These are phyloP conservation scores for Eucalyptus cladocalyx DNA, from an alignment of 345 rosid genomes.

Conservation along the genomic window DNA sequence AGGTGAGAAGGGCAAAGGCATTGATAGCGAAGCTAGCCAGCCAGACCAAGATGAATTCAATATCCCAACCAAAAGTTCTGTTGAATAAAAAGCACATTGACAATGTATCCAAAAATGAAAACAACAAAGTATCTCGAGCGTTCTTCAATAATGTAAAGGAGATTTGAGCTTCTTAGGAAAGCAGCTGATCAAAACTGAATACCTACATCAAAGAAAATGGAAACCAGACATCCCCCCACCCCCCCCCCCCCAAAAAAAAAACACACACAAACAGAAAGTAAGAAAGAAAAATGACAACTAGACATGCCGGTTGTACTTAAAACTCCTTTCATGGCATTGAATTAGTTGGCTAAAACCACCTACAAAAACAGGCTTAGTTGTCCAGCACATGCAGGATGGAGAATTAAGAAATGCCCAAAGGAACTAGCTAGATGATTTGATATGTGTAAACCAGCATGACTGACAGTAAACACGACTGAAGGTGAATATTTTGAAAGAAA, in stretches of 20 bases:
- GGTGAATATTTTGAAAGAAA: neutral
- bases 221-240: neutral
- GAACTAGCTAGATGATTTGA: neutral
- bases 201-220: neutral
- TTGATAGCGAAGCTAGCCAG: neutral
- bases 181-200: neutral
- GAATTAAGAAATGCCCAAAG: neutral
- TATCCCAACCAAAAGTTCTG: neutral
- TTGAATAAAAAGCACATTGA: neutral
- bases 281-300: neutral
- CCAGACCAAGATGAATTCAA: neutral
- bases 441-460: neutral
- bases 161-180: neutral
- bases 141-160: neutral
- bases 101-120: neutral
- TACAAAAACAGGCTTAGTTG: neutral
- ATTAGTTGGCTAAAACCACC: neutral
- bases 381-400: neutral
- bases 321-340: neutral
- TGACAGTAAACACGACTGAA: neutral
- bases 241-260: neutral
- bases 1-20: conserved; percentile 70
- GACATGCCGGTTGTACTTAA: neutral
- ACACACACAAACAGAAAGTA: neutral
- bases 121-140: neutral